phyloP scores from a whole-genome alignment of 495 filamentous ascomycete species.

The Penicillium canescens region DNA sequence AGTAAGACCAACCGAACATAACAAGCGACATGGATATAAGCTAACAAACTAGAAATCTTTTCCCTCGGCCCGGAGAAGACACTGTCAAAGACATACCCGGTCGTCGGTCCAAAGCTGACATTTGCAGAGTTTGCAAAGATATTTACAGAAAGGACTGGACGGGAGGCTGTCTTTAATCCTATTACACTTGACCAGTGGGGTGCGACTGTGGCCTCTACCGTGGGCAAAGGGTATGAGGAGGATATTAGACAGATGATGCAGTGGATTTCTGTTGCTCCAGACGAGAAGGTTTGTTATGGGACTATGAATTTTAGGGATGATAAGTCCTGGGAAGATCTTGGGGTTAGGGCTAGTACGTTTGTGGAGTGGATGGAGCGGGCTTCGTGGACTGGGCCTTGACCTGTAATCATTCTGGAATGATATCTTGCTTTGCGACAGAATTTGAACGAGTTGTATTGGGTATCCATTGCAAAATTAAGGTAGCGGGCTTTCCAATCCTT shows the following conservation, averaged over 20 bases:
- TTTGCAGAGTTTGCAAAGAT: conserved; percentile 8
- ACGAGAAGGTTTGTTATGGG: conserved; percentile 20
- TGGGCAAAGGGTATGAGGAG: conserved; percentile 12
- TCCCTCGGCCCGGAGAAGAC: conserved; percentile 15
- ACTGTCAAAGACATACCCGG: conserved; percentile 15
- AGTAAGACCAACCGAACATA: conserved; percentile 5
- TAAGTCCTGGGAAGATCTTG: conserved; percentile 15
- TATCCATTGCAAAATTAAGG: conserved; percentile 6
- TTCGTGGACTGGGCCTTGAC: conserved; percentile 12
- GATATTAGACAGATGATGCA: conserved; percentile 26
- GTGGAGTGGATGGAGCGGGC: conserved; percentile 22
- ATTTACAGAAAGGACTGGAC: conserved; percentile 15
- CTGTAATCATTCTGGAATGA: too few species aligned
- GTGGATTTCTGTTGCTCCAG: conserved; percentile 18
- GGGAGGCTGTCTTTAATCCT: conserved; percentile 9
- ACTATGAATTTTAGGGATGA: conserved; percentile 10
- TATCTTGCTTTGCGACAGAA: not conserved
- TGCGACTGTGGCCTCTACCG: not conserved
- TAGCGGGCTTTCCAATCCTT: not conserved
- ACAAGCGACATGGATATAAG: too few species aligned
- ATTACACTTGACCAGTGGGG: conserved; percentile 16
- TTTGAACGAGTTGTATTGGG: not conserved
- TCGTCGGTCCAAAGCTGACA: not conserved
- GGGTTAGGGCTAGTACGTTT: conserved; percentile 16
- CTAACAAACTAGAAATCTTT: conserved; percentile 9